These are phyloP conservation scores for Kalmanozyma brasiliensis DNA, from an alignment of 1,284 basidiomycete species.

Conservation along the genomic window DNA sequence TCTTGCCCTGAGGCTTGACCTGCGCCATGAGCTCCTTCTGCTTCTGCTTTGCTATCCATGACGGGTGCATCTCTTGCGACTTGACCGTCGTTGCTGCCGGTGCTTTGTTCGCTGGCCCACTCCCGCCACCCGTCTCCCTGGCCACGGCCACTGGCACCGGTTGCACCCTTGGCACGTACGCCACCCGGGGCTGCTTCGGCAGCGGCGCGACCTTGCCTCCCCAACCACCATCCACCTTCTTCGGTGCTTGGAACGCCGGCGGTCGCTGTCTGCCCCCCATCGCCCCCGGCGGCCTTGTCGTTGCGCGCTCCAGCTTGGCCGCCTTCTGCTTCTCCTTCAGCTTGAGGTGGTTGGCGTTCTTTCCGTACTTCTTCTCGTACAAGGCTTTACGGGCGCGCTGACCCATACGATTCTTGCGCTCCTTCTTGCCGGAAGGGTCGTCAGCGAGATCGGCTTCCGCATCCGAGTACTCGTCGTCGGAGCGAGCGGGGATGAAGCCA, in stretches of 20 bases:
- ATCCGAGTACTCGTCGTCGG: slow-evolving; percentile 78
- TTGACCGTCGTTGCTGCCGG: slow-evolving; percentile 6
- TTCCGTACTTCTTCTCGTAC: slow-evolving; percentile 96
- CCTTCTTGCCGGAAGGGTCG: slow-evolving; percentile 43
- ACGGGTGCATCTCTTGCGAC: slow-evolving; percentile 54
- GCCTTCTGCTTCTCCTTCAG: slow-evolving; percentile 40
- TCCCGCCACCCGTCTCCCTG: not conserved
- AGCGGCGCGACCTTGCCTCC: slow-evolving; percentile 24
- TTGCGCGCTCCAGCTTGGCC: slow-evolving; percentile 11
- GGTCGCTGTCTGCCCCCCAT: slow-evolving; percentile 23
- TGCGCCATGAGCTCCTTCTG: slow-evolving; percentile 57
- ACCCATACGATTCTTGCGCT: slow-evolving; percentile 86
- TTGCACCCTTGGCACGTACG: not conserved
- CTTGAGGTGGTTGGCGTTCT: slow-evolving; percentile 84
- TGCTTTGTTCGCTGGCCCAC: not conserved
- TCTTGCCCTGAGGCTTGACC: slow-evolving; percentile 54
- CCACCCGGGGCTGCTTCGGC: slow-evolving; percentile 28
- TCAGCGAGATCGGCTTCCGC: slow-evolving; percentile 75
- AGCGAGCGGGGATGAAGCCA: slow-evolving; percentile 80
- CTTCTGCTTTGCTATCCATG: slow-evolving; percentile 63
- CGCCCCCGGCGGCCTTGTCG: not conserved
- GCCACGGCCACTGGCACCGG: not conserved
- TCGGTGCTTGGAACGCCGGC: slow-evolving; percentile 36
- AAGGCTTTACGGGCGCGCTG: slow-evolving; percentile 93
- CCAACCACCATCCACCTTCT: slow-evolving; percentile 38